Conservation (phyloP, 371 early-diverging fungal genomes). For the Circinella umbellata region DNA sequence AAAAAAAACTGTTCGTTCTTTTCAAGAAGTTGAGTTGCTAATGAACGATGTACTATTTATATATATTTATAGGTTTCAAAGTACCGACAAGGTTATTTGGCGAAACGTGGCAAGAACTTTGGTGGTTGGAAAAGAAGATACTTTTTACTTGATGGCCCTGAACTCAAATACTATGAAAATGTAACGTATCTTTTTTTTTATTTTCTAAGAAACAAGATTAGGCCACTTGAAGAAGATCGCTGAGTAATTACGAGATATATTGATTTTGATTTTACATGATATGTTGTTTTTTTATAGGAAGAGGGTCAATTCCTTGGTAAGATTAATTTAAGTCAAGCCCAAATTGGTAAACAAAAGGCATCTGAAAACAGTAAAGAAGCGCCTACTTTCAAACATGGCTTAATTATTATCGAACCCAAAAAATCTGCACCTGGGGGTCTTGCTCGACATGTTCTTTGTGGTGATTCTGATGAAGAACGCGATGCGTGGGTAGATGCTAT, state of each 20-base stretch:
- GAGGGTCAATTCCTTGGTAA: slow-evolving; percentile 62
- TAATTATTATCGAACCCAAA: slow-evolving; percentile 77
- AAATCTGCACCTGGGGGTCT: slow-evolving; percentile 62
- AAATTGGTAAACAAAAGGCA: slow-evolving; percentile 56
- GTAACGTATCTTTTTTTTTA: slow-evolving; percentile 51
- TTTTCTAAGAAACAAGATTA: not conserved
- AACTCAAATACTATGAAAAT: slow-evolving; percentile 75
- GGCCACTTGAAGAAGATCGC: not conserved
- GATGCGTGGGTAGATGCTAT: slow-evolving; percentile 85
- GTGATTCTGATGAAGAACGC: slow-evolving; percentile 84
- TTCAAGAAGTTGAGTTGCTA: slow-evolving; percentile 67
- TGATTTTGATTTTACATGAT: too few relatives aligned
- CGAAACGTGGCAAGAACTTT: slow-evolving; percentile 88
- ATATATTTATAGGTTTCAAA: slow-evolving; percentile 35
- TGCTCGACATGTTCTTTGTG: slow-evolving; percentile 81
- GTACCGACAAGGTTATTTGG: slow-evolving; percentile 80
- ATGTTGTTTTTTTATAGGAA: slow-evolving; percentile 35
- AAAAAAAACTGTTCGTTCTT: slow-evolving; percentile 54
- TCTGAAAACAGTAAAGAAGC: slow-evolving; percentile 36
- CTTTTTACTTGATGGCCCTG: slow-evolving; percentile 65
- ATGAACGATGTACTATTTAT: too few relatives aligned
- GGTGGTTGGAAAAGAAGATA: slow-evolving; percentile 87
- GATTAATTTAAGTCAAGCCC: slow-evolving; percentile 55
- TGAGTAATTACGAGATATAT: too few relatives aligned
- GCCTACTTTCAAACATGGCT: slow-evolving; percentile 72